A percentile compares a stretch with the other conserved stretches of the same genome.
Evolutionary conservation across 2,329 filamentous ascomycete species (phyloP).

Genomic region (Curvularia eragrostidis): DNA sequence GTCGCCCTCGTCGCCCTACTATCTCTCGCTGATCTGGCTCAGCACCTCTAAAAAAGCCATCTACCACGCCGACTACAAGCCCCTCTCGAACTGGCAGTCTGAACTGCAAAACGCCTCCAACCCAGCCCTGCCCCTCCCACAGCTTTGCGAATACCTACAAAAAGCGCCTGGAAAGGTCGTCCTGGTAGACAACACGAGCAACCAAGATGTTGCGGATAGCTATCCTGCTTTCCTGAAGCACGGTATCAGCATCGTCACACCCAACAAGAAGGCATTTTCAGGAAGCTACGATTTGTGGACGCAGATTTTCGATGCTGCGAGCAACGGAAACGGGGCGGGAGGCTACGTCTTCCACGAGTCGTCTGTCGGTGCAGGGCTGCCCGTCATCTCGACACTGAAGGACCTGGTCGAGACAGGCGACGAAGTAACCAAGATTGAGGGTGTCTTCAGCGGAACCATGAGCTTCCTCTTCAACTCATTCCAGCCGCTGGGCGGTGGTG

Average conservation of each 20-base stretch:
- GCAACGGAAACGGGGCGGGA: conserved; percentile 65
- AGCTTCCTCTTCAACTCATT: conserved; percentile 99
- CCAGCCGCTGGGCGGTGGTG: conserved; percentile 76
- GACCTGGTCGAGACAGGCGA: conserved; percentile 96
- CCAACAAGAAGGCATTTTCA: conserved; percentile 98
- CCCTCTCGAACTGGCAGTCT: conserved; percentile 66
- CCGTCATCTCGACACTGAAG: conserved; percentile 90
- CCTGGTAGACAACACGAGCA: conserved; percentile 95
- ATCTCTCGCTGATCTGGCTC: conserved; percentile 82
- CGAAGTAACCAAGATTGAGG: conserved; percentile 88
- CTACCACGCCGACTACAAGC: conserved; percentile 74
- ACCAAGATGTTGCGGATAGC: conserved; percentile 78
- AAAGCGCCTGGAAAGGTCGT: conserved; percentile 79
- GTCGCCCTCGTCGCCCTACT: conserved; percentile 64
- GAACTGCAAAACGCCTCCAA: conserved; percentile 69
- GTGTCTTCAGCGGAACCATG: conserved; percentile 97
- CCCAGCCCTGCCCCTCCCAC: conserved; percentile 69
- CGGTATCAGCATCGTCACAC: conserved; percentile 90
- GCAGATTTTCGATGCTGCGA: conserved; percentile 79
- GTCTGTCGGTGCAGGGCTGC: conserved; percentile 90
- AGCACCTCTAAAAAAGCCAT: conserved; percentile 85
- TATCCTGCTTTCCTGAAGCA: conserved; percentile 83
- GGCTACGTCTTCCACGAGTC: conserved; percentile 95
- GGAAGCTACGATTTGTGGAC: conserved; percentile 82
- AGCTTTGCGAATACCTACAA: conserved; percentile 79